Evolutionary conservation across 164 flowering plant genomes (phyloP), one percentile per base, ranked within the genome.

Genomic region (Macadamia tetraphylla): DNA sequence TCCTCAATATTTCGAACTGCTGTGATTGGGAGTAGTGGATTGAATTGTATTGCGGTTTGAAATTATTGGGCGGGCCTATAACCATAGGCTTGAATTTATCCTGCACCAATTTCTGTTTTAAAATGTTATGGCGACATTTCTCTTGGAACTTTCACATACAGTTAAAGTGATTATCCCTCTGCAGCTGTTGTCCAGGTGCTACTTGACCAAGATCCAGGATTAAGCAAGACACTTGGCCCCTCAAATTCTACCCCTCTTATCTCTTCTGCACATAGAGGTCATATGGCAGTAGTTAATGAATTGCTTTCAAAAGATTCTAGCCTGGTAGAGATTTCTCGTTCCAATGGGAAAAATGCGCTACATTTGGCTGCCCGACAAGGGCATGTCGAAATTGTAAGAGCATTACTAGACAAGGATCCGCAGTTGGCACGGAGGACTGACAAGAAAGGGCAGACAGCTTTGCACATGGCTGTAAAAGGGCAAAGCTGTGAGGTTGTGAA

Each of bases 381-480:
- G 7, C 90, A 91, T 74, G 91, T 77, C 3, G 93, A 89, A 17
- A 76, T 89, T 71, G 91, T 89, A 29, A 83, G 77, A 65, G 87
- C 88, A n/a, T 74, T 91, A 74, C 90, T 91, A 3, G 78, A 78
- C 15, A 86, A 82, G 68, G 91, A 87, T 79, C 81, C 89, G 29
- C 92, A 85, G 18, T 68, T 91, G 82, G 94, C 92, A 13, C 82
- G 90, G 43, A 83, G 85, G 67, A 87, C 81, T 53, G 97, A 91
- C 75, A 91, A 87, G 83, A 91, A 91, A 74, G 90, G 97, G 48
- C 97, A 91, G 69, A 91, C 94, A 58, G 88, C 97, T 13, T 67
- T 91, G 70, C 97, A 91, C 72, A 91, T 88, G 97, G 94, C 92
- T 69, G 97, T 87, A 11, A 91, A 91, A 82, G 97, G 97, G 66